Evolutionary conservation across 257 asterid genomes (phyloP).

Genomic region (Fraxinus quadrangulata): DNA sequence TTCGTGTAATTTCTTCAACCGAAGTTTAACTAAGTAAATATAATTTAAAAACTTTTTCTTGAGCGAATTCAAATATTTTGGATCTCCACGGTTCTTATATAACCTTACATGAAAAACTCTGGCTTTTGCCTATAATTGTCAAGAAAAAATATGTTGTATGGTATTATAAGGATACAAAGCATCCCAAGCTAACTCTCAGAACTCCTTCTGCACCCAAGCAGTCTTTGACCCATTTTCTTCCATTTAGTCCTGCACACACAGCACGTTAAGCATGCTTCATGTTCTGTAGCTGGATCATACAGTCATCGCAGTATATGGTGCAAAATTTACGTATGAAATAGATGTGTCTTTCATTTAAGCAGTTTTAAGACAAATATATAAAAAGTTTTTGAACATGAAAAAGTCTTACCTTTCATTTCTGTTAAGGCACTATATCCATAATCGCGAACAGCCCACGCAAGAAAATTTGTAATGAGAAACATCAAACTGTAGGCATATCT

Average conservation of each 20-base stretch:
- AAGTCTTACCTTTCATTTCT: slow-evolving; percentile 42
- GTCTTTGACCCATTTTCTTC: slow-evolving; percentile 45
- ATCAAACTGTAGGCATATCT: slow-evolving; percentile 51
- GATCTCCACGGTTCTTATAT: background rate
- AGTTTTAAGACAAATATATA: background rate
- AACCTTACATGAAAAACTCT: background rate
- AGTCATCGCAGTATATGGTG: background rate
- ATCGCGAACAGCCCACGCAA: slow-evolving; percentile 63
- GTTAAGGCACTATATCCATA: slow-evolving; percentile 38
- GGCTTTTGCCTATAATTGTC: background rate
- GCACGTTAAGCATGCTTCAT: background rate
- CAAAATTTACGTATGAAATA: background rate
- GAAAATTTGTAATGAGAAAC: slow-evolving; percentile 45
- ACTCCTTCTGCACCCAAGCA: slow-evolving; percentile 60
- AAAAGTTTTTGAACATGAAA: background rate
- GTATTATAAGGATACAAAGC: slow-evolving; percentile 45
- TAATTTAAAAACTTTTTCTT: too few species aligned
- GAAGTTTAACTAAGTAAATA: background rate
- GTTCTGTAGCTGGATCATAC: background rate
- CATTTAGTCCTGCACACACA: slow-evolving; percentile 42
- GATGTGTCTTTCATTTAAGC: too few species aligned
- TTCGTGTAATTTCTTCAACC: background rate
- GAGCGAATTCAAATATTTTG: background rate
- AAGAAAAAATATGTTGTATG: background rate
- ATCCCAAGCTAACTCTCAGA: slow-evolving; percentile 55